Base-by-base conservation (phyloP, 208 protist species). In the Trypanosoma platydactyli region DNA sequence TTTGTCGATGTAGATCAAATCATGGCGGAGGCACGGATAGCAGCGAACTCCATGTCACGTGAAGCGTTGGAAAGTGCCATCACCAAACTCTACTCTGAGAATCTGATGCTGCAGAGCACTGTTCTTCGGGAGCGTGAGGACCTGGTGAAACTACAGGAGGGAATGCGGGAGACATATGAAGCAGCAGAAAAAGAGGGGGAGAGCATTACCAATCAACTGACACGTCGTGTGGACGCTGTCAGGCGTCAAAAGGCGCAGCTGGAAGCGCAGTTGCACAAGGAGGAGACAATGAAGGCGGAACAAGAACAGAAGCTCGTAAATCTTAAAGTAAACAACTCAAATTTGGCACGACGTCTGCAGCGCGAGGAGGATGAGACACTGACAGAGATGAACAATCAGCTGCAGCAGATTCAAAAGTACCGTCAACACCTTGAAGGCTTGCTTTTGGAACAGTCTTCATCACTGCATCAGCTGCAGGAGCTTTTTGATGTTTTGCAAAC, bases 141-240 rank as follows among this genome's bases (percentile, higher is more conserved):
- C 22, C 49, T 85, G 15, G 63, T 66, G 3, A 66, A 58, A 20
- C 64, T 91, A 33, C 71, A 85, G 40, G 78, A 84, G 38, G 84
- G 84, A 40, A 44, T 94, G 68, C 61, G 66, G 13, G 76, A 79
- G 15, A 79, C 77, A 54, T 83, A 88, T 74, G 70, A 67, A 22
- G 74, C 75, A 38, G 76, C 80, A 2, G 84, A 91, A 55, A 73
- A 80, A 20, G 73, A 84, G 51, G 85, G 89, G 69, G 85, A 94
- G 65, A 79, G 71, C 68, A 92, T 88, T 35, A 71, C 80, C 24
- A 92, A 91, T 65, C 74, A 66, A 41, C 73, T 94, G n/a, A 78
- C 88, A 61, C 85, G 83, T 18, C 80, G 79, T 33, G 65, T 91
- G 3, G 76, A 85, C 40, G 60, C 51, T 0, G 79, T 80, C 29